Percentiles rank a stretch among this genome's conserved stretches.
Evolutionary conservation across 495 filamentous ascomycete species (phyloP).

Genomic region (Rostrohypoxylon terebratum): DNA sequence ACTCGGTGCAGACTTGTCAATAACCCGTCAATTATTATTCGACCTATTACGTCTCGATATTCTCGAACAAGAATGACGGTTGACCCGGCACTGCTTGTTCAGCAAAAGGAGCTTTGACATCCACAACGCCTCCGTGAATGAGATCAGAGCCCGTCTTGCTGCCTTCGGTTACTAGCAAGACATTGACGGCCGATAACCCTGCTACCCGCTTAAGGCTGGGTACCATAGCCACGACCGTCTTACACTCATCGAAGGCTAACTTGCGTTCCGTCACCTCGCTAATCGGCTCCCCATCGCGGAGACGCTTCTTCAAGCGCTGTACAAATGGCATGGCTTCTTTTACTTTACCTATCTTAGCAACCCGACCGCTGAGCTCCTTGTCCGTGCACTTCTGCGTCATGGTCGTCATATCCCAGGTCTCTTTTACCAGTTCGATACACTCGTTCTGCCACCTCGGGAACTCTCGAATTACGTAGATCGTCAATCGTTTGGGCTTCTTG

Average conservation of each 20-base stretch:
- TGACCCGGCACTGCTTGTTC: slow-evolving; percentile 81
- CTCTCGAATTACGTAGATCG: slow-evolving; percentile 80
- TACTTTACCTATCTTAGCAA: slow-evolving; percentile 84
- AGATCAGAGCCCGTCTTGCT: slow-evolving; percentile 71
- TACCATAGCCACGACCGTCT: slow-evolving; percentile 68
- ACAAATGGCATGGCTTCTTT: slow-evolving; percentile 99
- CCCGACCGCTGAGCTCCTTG: slow-evolving; percentile 78
- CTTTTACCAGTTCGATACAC: slow-evolving; percentile 80
- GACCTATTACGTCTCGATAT: slow-evolving; percentile 51
- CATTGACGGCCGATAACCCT: slow-evolving; percentile 70
- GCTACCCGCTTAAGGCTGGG: slow-evolving; percentile 68
- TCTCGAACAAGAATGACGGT: slow-evolving; percentile 82
- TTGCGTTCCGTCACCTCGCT: slow-evolving; percentile 81
- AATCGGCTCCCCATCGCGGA: slow-evolving; percentile 69
- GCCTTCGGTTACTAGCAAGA: slow-evolving; percentile 76
- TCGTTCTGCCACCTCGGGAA: slow-evolving; percentile 92
- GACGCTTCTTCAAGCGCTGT: slow-evolving; percentile 82
- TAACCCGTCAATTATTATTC: slow-evolving; percentile 8
- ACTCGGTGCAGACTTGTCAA: background rate
- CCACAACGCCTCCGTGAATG: slow-evolving; percentile 64
- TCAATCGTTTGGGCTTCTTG: slow-evolving; percentile 89
- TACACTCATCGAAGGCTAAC: slow-evolving; percentile 85
- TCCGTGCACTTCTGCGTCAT: slow-evolving; percentile 71
- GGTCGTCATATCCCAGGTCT: slow-evolving; percentile 57
- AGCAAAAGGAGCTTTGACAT: slow-evolving; percentile 66